A percentile compares a stretch with the other conserved stretches of the same genome.
Evolutionary conservation across 306 rosid species (phyloP).

Genomic region (Prunus padus): DNA sequence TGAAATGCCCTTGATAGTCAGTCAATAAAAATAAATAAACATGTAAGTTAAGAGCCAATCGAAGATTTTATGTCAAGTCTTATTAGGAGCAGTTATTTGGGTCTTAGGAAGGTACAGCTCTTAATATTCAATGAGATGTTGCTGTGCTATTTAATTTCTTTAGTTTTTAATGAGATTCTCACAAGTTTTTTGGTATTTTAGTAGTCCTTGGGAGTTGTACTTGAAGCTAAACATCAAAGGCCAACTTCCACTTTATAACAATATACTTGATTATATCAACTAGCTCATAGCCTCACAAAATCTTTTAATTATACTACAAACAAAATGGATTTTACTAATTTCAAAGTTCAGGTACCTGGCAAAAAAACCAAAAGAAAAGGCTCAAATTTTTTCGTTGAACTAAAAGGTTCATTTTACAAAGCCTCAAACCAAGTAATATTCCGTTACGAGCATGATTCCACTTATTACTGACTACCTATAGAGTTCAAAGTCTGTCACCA

Average conservation of each 20-base stretch:
- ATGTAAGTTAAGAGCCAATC: too few relatives aligned
- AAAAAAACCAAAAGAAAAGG: neutral
- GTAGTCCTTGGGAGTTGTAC: too few relatives aligned
- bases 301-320: neutral
- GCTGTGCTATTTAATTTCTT: too few relatives aligned
- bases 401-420: neutral
- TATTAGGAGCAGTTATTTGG: too few relatives aligned
- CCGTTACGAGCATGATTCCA: neutral
- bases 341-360: neutral
- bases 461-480: neutral
- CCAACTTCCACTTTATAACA: neutral
- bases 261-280: neutral
- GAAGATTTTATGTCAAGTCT: too few relatives aligned
- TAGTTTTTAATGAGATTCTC: too few relatives aligned
- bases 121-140: too few relatives aligned
- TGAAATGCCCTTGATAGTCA: too few relatives aligned
- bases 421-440: neutral
- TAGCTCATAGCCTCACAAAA: neutral
- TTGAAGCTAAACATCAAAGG: neutral
- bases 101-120: too few relatives aligned
- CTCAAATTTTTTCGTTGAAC: neutral
- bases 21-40: too few relatives aligned
- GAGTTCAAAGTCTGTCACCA: neutral
- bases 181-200: too few relatives aligned
- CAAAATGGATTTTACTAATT: neutral